Base-by-base conservation (phyloP, 371 early-diverging fungal genomes). In the Rhizopus microsporus region DNA sequence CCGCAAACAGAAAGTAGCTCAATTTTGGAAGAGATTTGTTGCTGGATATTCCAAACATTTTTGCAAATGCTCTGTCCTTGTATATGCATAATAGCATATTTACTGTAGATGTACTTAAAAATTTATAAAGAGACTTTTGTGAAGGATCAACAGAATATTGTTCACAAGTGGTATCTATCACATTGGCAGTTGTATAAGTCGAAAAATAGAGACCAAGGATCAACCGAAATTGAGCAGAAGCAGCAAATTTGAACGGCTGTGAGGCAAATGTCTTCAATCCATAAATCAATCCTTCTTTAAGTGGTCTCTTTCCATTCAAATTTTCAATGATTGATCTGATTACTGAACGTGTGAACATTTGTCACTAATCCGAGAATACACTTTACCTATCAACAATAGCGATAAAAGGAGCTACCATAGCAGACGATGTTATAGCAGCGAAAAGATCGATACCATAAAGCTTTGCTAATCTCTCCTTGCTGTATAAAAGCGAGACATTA, bases 11-110 rank as follows among this genome's bases (percentile, higher is more conserved):
- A 4, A 74, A 55, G 59, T 84, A 86, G 15, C 79, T 70, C 10
- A 72, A 39, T 8, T 66, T 51, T 0, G 88, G 88, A 9, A 88
- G 67, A 5, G 82, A 55, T 42, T 65, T 67, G n/a, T 61, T 62
- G 6, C 74, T 73, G 33, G 71, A 57, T 0, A 47, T 66, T 45
- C 83, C 86, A 74, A 87, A 88, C 76, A 80, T 78, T 15, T 82
- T 67, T 13, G 88, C 77, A 59, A 87, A 88, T 9, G 69, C 67
- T 16, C 77, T 67, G 57, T 88, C 88, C 63, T 88, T 88, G 57
- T 63, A 69, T 13, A 87, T 78, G 59, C 85, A 81, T 0, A 83
- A 47, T 3, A 61, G 48, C 63, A 87, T 81, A 56, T 88, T 88
- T n/a, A 74, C 67, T 13, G 71, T 45, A 13, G 76, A 72, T 5